Evolutionary conservation across 352 stramenopile genomes (phyloP).

Genomic region (Nothophytophthora sp.): DNA sequence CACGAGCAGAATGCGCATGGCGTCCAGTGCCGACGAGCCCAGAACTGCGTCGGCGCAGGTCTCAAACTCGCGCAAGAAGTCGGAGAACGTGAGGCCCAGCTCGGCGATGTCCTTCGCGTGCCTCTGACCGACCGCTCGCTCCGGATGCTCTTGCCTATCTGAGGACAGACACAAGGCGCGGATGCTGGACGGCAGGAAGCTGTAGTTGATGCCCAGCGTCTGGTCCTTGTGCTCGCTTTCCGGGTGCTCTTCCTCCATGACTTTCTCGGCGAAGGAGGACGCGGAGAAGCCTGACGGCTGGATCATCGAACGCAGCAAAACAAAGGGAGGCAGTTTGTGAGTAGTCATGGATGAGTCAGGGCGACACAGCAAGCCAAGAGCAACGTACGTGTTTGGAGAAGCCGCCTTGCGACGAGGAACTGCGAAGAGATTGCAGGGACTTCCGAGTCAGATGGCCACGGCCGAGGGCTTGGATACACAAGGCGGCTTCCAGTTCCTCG

Average conservation of each 20-base stretch:
- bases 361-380: background rate
- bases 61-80: slow-evolving; percentile 49
- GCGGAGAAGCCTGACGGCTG: slow-evolving; percentile 42
- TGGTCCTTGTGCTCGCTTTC: slow-evolving; percentile 3
- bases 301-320: too few species aligned
- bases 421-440: slow-evolving; percentile 44
- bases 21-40: slow-evolving; percentile 34
- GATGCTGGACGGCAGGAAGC: slow-evolving; percentile 41
- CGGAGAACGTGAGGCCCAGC: slow-evolving; percentile 37
- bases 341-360: background rate
- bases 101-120: slow-evolving; percentile 23
- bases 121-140: slow-evolving; percentile 6
- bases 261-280: slow-evolving; percentile 12
- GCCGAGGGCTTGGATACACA: slow-evolving; percentile 68
- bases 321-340: too few species aligned
- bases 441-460: slow-evolving; percentile 57
- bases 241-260: slow-evolving; percentile 15
- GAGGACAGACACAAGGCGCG: slow-evolving; percentile 35
- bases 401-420: slow-evolving; percentile 12
- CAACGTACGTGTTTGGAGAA: slow-evolving; percentile 25
- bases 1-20: slow-evolving; percentile 34
- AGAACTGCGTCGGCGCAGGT: slow-evolving; percentile 29
- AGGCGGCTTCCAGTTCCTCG: slow-evolving; percentile 56
- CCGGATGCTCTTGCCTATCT: slow-evolving; percentile 1
- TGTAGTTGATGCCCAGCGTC: slow-evolving; percentile 30